A percentile compares a stretch with the other conserved stretches of the same genome.
Conservation (phyloP, 23 red algal species). For the Pyropia yezoensis region DNA sequence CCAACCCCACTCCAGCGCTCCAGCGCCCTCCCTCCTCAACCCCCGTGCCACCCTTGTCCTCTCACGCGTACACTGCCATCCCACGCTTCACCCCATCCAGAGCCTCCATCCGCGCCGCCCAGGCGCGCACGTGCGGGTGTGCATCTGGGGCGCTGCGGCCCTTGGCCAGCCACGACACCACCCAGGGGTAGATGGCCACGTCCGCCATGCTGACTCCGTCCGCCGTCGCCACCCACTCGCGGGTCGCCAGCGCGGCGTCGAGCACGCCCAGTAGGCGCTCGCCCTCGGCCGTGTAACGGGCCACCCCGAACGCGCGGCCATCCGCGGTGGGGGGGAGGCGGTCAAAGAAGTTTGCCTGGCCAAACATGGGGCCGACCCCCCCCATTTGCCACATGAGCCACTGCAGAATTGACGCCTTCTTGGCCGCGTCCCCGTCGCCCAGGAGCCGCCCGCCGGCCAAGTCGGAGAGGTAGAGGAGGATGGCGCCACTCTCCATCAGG, state of each 20-base stretch:
- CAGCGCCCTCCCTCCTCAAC: too few species aligned
- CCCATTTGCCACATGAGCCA: constrained; percentile 37
- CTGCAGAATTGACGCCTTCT: neutral
- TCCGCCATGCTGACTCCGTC: neutral
- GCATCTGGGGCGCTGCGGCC: too few species aligned
- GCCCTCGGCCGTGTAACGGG: neutral
- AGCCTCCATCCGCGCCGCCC: too few species aligned
- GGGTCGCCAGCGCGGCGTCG: neutral
- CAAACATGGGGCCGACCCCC: constrained; percentile 23
- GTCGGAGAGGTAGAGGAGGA: constrained; percentile 20
- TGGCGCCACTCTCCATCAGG: constrained; percentile 16
- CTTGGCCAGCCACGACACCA: too few species aligned
- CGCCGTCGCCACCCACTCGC: neutral
- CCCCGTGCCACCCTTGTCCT: too few species aligned
- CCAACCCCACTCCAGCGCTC: too few species aligned
- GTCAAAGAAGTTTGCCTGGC: constrained; percentile 7
- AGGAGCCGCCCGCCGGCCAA: neutral
- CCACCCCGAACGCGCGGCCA: neutral
- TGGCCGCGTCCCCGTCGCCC: neutral
- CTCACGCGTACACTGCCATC: too few species aligned
- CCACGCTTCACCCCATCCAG: too few species aligned
- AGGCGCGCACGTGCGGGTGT: too few species aligned
- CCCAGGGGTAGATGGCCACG: neutral
- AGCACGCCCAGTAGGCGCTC: neutral
- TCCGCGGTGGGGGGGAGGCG: neutral